Conservation (phyloP, 768 basidiomycete genomes). For the Tephrocybe sp. region DNA sequence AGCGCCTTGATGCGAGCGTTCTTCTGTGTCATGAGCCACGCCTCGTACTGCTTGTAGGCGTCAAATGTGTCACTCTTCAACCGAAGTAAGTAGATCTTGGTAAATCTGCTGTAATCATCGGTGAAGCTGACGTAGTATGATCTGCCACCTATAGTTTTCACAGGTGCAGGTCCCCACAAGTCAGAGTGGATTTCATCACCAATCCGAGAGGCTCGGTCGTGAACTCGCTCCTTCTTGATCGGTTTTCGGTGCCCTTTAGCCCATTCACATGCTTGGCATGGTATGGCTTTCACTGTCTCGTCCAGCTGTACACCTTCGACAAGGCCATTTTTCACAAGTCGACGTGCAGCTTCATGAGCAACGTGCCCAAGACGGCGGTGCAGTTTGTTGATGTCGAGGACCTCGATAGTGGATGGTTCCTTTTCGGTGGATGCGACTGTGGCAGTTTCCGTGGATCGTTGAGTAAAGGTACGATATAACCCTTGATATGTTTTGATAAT, state of each 20-base stretch:
- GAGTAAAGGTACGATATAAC: constrained; percentile 10
- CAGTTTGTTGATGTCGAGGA: constrained; percentile 1
- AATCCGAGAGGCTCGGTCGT: constrained; percentile 20
- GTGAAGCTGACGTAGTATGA: constrained; percentile 33
- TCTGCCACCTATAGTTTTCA: constrained; percentile 17
- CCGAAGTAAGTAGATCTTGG: constrained; percentile 22
- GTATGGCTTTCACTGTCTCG: constrained; percentile 16
- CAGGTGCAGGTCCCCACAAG: constrained; percentile 35
- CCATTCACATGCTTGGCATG: constrained; percentile 27
- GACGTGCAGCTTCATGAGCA: constrained; percentile 17
- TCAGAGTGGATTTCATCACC: constrained; percentile 33
- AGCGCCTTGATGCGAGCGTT: constrained; percentile 24
- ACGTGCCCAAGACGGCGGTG: constrained; percentile 29
- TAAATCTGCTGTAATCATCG: constrained; percentile 28
- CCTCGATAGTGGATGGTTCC: constrained; percentile 4
- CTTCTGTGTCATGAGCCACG: constrained; percentile 23
- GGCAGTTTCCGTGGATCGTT: neutral
- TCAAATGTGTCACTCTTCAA: constrained; percentile 27
- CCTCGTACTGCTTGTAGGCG: constrained; percentile 23
- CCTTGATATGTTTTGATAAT: constrained; percentile 8
- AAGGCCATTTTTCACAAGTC: constrained; percentile 22
- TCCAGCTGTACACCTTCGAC: constrained; percentile 27
- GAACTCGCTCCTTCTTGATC: constrained; percentile 23
- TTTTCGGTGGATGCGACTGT: constrained; percentile 8
- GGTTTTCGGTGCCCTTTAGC: constrained; percentile 27